Evolutionary conservation across 179 eudicot species (phyloP).

Genomic region (Spinacia oleracea): DNA sequence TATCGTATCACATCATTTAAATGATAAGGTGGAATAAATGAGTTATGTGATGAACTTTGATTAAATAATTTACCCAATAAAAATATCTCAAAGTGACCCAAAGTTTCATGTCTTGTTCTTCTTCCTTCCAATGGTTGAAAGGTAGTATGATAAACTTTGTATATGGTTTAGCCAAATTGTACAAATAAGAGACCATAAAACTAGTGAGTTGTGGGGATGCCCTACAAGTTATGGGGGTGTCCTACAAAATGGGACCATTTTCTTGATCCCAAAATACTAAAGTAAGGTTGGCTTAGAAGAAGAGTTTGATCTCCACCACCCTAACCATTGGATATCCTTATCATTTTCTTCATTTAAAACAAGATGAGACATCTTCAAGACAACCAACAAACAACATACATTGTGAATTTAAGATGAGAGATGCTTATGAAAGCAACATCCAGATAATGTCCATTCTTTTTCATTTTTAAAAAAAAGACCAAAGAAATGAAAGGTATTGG

Average conservation of each 20-base stretch:
- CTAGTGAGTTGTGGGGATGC: constrained; percentile 6
- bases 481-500: background rate
- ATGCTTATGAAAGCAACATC: constrained; percentile 34
- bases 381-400: constrained; percentile 25
- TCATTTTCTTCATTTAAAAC: background rate
- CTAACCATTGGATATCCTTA: constrained; percentile 29
- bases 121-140: background rate
- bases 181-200: constrained; percentile 10
- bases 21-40: background rate
- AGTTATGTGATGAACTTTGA: background rate
- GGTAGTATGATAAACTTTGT: background rate
- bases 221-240: constrained; percentile 20
- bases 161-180: background rate
- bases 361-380: constrained; percentile 19
- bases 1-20: background rate
- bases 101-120: background rate
- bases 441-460: constrained; percentile 6
- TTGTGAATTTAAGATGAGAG: constrained; percentile 18
- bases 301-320: constrained; percentile 19
- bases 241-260: constrained; percentile 35
- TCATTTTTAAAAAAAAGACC: background rate
- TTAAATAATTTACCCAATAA: background rate
- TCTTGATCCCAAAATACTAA: constrained; percentile 1
- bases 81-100: background rate
- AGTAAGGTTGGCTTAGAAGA: background rate